These are phyloP conservation scores for Tribonema minus DNA, from an alignment of 108 stramenopile species.

Conservation along the genomic window DNA sequence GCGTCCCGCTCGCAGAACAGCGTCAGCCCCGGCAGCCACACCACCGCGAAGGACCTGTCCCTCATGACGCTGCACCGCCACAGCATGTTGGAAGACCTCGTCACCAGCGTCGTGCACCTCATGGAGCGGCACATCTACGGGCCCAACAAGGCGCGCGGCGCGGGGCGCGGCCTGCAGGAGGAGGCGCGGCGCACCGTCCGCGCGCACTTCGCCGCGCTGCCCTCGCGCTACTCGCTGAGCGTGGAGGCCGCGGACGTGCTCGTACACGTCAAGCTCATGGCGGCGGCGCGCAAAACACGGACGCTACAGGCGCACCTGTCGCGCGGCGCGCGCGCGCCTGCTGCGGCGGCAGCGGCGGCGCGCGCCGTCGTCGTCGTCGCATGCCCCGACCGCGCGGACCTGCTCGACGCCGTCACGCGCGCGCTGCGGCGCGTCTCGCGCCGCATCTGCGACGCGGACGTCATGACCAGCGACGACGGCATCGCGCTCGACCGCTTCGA, in stretches of 20 bases:
- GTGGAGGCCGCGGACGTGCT: conserved; percentile 33
- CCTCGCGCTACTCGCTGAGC: conserved; percentile 18
- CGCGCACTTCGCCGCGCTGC: conserved; percentile 11
- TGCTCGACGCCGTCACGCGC: conserved; percentile 27
- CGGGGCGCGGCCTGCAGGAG: neutral
- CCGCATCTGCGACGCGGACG: conserved; percentile 29
- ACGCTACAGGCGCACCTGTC: neutral
- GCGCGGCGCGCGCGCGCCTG: neutral
- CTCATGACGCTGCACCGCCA: neutral
- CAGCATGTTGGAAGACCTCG: conserved; percentile 1
- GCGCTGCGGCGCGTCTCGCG: conserved; percentile 13
- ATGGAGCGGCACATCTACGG: neutral
- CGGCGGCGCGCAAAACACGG: neutral
- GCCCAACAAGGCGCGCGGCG: neutral
- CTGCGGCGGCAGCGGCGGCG: neutral
- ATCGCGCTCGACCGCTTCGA: conserved; percentile 9
- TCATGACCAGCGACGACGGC: conserved; percentile 14
- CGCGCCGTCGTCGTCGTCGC: conserved; percentile 1
- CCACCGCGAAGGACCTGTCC: neutral
- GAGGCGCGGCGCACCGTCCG: neutral
- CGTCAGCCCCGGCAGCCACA: neutral
- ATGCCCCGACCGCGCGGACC: conserved; percentile 1
- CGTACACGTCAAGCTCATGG: conserved; percentile 21
- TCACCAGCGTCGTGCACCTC: conserved; percentile 5
- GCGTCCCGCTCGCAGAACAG: too few species aligned